phyloP scores from a whole-genome alignment of 257 asterid genomes.

The Salvia hispanica region DNA sequence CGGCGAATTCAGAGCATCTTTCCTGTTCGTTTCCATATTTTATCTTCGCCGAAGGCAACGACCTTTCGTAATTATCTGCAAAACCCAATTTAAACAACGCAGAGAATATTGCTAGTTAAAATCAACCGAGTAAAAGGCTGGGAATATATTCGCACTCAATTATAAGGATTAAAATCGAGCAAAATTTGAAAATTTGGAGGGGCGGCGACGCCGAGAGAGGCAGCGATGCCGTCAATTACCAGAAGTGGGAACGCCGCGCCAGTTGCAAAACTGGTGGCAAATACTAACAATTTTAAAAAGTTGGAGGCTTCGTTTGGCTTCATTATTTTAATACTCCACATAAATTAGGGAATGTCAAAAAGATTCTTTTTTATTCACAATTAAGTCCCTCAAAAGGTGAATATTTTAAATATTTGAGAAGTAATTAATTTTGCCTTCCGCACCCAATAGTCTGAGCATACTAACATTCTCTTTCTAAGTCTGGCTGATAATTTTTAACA shows the following conservation, averaged over 20 bases:
- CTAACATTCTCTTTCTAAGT: too few species aligned
- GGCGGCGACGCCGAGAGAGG: slow-evolving; percentile 24
- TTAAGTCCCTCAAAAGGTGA: not conserved
- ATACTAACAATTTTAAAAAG: slow-evolving; percentile 19
- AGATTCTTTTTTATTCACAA: too few species aligned
- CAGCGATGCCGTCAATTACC: slow-evolving; percentile 17
- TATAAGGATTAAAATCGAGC: not conserved
- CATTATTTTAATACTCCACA: not conserved
- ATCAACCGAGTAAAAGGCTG: not conserved
- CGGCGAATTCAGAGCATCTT: slow-evolving; percentile 64
- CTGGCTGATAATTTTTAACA: too few species aligned
- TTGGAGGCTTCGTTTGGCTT: slow-evolving; percentile 20
- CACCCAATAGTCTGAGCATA: too few species aligned
- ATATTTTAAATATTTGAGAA: not conserved
- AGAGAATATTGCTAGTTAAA: not conserved
- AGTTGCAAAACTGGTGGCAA: slow-evolving; percentile 24
- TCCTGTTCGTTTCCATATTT: slow-evolving; percentile 65
- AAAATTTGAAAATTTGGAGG: not conserved
- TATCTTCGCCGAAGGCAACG: slow-evolving; percentile 12
- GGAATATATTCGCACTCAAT: not conserved
- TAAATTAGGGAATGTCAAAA: too few species aligned
- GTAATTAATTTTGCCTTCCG: too few species aligned
- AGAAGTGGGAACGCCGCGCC: slow-evolving; percentile 18
- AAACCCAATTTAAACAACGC: slow-evolving; percentile 18
- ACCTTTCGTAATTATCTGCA: slow-evolving; percentile 10